Conservation (phyloP, 1,139 yeast genomes). For the Maudiozyma humilis region DNA sequence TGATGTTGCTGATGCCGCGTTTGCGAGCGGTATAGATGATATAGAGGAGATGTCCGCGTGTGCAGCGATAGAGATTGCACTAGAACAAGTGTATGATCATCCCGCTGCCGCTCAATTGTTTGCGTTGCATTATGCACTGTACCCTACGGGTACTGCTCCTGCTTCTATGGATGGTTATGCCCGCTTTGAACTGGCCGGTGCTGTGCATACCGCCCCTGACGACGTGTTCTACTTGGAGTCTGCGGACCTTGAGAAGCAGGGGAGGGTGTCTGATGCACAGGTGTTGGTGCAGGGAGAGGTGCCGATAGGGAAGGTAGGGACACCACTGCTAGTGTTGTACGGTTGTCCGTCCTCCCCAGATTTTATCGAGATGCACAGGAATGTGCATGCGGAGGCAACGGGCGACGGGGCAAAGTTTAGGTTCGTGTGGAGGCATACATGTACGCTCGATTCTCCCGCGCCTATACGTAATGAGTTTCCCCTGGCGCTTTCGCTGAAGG, state of each 20-base stretch:
- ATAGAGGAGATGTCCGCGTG: conserved; percentile 4
- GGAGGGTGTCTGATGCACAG: conserved; percentile 13
- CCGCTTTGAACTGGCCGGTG: conserved; percentile 23
- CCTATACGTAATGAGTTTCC: conserved; percentile 11
- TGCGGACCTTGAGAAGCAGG: conserved; percentile 22
- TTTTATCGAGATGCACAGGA: conserved; percentile 51
- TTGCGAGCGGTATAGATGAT: not conserved
- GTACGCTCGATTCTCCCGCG: conserved; percentile 31
- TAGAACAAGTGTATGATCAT: conserved; percentile 5
- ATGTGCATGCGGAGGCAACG: conserved; percentile 52
- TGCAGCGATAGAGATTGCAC: not conserved
- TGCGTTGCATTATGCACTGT: conserved; percentile 11
- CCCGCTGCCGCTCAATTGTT: conserved; percentile 12
- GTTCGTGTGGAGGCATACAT: conserved; percentile 65
- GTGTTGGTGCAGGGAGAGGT: conserved; percentile 14
- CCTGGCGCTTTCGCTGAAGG: conserved; percentile 13
- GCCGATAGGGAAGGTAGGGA: conserved; percentile 18
- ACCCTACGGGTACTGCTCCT: conserved; percentile 19
- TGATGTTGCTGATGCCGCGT: conserved; percentile 7
- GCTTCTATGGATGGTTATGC: conserved; percentile 9
- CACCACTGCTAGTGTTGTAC: conserved; percentile 9
- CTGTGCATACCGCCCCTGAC: conserved; percentile 21
- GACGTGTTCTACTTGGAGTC: conserved; percentile 29
- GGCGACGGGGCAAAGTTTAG: conserved; percentile 50
- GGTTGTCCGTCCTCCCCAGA: conserved; percentile 40